Evolutionary conservation across 2,329 filamentous ascomycete species (phyloP), one percentile per base, ranked within the genome.

Genomic region (Epichloe festucae): DNA sequence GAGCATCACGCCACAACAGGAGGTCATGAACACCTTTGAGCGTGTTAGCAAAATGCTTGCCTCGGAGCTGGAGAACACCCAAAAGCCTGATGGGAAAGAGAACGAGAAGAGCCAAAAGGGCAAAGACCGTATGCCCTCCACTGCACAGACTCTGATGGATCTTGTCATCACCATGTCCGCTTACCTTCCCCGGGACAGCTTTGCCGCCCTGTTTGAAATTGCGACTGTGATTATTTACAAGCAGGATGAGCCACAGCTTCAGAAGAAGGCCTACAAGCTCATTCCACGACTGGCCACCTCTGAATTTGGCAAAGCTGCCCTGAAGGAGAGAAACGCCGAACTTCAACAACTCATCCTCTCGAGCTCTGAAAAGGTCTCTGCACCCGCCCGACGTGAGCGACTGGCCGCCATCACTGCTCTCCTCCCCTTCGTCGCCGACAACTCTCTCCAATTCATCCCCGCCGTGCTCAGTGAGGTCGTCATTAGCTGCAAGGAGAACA

Each of bases 251-350:
- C 86, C 91, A 10, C 91, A 97, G 66, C 73, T 98, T 38, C 91
- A 97, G 67, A 98, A 98, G 79, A 98, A 98, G 71, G 91, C 93
- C 0, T 98, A 98, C 74, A 97, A 97, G 73, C 79, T 98, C 49
- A 94, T 98, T 48, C 91, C 93, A 3, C 84, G 93, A 51, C 78
- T 98, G 41, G 85, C 87, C 2, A 85, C 87, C 57, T 95, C 90
- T 1, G 80, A 87, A 36, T 79, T 77, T 47, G 93, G 93, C 45
- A 81, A 79, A 58, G 70, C 74, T n/a, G 90, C 91, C 3, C 76
- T 98, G 2, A 68, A 77, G 56, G 84, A 90, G 62, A 82, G 90
- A 50, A 88, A 81, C 58, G 67, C 69, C 0, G 89, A 96, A 62
- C 73, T 98, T 19, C 91, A 96, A 67, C 69, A 79, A n/a, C 74